Base-by-base conservation (phyloP, 345 rosid species). In the Euphorbia pulcherrima region DNA sequence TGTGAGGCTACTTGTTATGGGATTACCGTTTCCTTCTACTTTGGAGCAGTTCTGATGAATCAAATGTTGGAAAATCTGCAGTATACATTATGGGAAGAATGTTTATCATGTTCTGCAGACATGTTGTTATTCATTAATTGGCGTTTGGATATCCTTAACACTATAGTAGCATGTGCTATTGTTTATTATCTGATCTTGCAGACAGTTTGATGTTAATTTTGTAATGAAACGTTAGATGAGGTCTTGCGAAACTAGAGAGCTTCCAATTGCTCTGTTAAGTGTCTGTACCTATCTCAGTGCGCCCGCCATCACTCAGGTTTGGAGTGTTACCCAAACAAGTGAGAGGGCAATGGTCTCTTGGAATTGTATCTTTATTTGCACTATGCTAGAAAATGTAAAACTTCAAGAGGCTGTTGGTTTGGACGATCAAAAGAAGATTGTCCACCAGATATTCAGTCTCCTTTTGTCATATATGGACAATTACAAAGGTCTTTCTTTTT, bases 151-250 rank as follows among this genome's bases (percentile, higher is more conserved):
- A 12, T 27, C 1, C 8, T 64, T 39, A n/a, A n/a, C n/a, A n/a
- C n/a, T n/a, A n/a, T 72, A 30, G 21, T 23, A 16, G 18, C 39
- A 2, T 50, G 28, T 41, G 39, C 48, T 57, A 41, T 66, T 33
- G 59, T 8, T 40, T 30, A 6, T 60, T 8, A 24, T 40, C 27
- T 52, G 76, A 48, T 60, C 60, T 56, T 16, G 64, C 58, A 3
- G 21, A 24, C 26, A 24, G 33, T 27, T 69, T 39, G 53, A 28
- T 50, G 37, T 27, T 9, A 13, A 1, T 12, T 33, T 57, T n/a
- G n/a, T n/a, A n/a, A n/a, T n/a, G 33, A 20, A 10, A 17, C 8
- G 5, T 53, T 39, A 70, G 51, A 26, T n/a, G n/a, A n/a, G n/a
- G n/a, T 35, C 18, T 67, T 33, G 12, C 12, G 39, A 33, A 41